Evolutionary conservation across 768 basidiomycete genomes (phyloP), one percentile per base, ranked within the genome.

Genomic region (Gymnopilus dilepis): DNA sequence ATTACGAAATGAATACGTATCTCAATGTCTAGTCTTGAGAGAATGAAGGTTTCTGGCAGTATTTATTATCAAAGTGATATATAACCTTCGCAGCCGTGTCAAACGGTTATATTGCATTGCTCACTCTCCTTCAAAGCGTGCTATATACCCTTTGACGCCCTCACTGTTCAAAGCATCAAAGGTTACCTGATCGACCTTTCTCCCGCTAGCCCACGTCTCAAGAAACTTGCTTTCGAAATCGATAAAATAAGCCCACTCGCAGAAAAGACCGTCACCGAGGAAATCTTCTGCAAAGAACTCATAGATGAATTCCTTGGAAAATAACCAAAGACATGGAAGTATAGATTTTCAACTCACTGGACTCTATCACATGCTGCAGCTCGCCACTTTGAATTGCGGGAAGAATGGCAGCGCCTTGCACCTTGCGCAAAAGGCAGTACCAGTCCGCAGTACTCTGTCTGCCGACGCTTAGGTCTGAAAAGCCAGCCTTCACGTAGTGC

Each of bases 221-320:
- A 64, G 21, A 26, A 55, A 45, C 13, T 26, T 31, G 22, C 9
- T 26, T 34, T 54, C 59, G 30, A 43, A 52, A 40, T 58, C 28
- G 42, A 60, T 45, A 31, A 66, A 53, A 19, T 56, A 37, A 5
- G 60, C 48, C 51, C 55, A 56, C n/a, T 42, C 55, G 24, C 55
- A 56, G 12, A 33, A 33, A 17, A 33, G 30, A 15, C 17, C 0
- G 28, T 56, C 15, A 8, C 19, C 13, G 7, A 56, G 40, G 12
- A 56, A 41, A 31, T 42, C 38, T 12, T 26, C 55, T 53, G 22
- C 11, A 26, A 26, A 11, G 6, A 37, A 37, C n/a, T n/a, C n/a
- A n/a, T n/a, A 6, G 40, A 13, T 47, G 24, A 47, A 13, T 24
- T 3, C 26, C 13, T 24, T 1, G 21, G 9, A 13, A 28, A 47